Conservation (phyloP, 176 grass and related monocot genomes). For the Hsuehochloa calcarea region DNA sequence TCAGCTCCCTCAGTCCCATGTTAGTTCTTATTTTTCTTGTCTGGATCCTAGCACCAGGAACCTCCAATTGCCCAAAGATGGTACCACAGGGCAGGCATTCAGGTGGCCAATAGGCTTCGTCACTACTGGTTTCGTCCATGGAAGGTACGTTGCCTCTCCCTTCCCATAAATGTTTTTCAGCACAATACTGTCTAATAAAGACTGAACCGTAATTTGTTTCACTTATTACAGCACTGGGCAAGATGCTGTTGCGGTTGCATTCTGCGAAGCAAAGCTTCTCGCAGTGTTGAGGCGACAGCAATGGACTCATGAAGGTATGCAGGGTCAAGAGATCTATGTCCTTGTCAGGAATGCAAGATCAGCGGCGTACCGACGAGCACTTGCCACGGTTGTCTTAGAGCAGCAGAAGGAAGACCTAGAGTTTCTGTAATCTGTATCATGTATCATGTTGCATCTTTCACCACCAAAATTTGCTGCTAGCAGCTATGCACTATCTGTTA, state of each 20-base stretch:
- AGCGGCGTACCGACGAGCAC: constrained; percentile 49
- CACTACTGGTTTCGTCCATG: constrained; percentile 60
- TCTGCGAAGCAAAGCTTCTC: constrained; percentile 66
- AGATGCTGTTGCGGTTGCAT: constrained; percentile 55
- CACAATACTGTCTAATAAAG: neutral
- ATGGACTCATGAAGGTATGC: constrained; percentile 40
- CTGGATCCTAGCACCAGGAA: constrained; percentile 44
- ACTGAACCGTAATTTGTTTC: neutral
- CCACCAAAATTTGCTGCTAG: neutral
- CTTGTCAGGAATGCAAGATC: constrained; percentile 72
- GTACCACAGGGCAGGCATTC: constrained; percentile 20
- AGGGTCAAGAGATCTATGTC: constrained; percentile 51
- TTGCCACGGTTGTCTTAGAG: constrained; percentile 66
- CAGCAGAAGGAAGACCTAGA: constrained; percentile 58
- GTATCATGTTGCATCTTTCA: neutral
- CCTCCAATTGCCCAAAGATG: constrained; percentile 52
- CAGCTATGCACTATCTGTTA: neutral
- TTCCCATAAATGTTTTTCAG: neutral
- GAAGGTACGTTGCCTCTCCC: constrained; percentile 42
- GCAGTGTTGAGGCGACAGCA: constrained; percentile 56
- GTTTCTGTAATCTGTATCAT: constrained; percentile 49
- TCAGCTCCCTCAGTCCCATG: constrained; percentile 63
- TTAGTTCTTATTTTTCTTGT: constrained; percentile 66
- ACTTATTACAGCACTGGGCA: constrained; percentile 37
- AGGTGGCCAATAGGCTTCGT: constrained; percentile 89